Percentiles rank a stretch among this genome's conserved stretches.
These are phyloP conservation scores for Gyrodon lividus DNA, from an alignment of 768 basidiomycete genomes.

Conservation along the genomic window DNA sequence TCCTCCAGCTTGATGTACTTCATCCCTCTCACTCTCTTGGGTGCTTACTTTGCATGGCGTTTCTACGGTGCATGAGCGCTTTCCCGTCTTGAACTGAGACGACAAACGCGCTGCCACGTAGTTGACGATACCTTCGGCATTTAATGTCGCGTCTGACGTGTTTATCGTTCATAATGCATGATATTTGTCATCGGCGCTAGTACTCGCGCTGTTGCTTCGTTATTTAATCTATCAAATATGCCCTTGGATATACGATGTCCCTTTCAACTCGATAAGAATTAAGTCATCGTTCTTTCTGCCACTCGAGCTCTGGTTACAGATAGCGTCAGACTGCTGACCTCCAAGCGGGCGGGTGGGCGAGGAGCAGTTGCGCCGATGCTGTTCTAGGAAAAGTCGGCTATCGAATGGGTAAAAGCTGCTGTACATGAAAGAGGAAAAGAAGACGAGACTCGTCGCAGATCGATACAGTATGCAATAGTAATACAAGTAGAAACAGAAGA, in stretches of 20 bases:
- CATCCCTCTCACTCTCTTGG: slow-evolving; percentile 73
- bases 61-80: slow-evolving; percentile 49
- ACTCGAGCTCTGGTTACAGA: too few species aligned
- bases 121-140: background rate
- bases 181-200: slow-evolving; percentile 3
- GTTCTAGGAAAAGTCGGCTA: too few species aligned
- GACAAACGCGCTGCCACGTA: background rate
- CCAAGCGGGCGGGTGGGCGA: too few species aligned
- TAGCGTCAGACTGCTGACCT: too few species aligned
- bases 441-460: background rate
- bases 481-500: background rate
- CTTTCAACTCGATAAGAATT: too few species aligned
- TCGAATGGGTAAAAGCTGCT: too few species aligned
- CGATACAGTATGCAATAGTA: background rate
- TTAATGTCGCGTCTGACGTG: background rate
- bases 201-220: slow-evolving; percentile 8
- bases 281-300: too few species aligned
- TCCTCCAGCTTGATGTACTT: slow-evolving; percentile 72
- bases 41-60: slow-evolving; percentile 87
- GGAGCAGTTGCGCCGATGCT: too few species aligned
- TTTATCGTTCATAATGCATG: slow-evolving; percentile 14
- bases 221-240: slow-evolving; percentile 9
- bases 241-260: slow-evolving; percentile 16
- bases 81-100: background rate
- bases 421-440: background rate